These are phyloP conservation scores for Trichoderma hamatum DNA, from an alignment of 2,329 filamentous ascomycete genomes.

Conservation along the genomic window DNA sequence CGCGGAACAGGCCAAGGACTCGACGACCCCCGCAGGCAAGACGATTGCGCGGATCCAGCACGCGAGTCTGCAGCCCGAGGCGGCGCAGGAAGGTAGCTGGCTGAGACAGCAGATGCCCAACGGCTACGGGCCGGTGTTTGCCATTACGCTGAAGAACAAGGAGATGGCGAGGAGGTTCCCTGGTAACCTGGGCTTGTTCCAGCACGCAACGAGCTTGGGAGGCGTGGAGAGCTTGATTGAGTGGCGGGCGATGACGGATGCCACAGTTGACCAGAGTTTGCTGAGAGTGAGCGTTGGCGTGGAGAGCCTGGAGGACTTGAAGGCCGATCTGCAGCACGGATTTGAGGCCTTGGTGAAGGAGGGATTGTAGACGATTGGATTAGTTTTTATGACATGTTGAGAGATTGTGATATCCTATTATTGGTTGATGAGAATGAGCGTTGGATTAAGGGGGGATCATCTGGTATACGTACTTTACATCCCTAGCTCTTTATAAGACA, in stretches of 20 bases:
- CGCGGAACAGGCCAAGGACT: slow-evolving; percentile 48
- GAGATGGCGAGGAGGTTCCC: slow-evolving; percentile 70
- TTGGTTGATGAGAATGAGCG: neutral
- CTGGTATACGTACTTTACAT: neutral
- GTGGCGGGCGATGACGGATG: slow-evolving; percentile 90
- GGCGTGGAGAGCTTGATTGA: slow-evolving; percentile 96
- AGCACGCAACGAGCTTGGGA: slow-evolving; percentile 91
- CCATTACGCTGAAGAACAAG: slow-evolving; percentile 65
- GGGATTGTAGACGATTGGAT: slow-evolving; percentile 8
- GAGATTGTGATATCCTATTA: neutral
- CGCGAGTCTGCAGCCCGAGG: slow-evolving; percentile 74
- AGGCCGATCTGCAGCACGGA: slow-evolving; percentile 70
- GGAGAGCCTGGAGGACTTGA: slow-evolving; percentile 84
- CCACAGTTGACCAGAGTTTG: slow-evolving; percentile 68
- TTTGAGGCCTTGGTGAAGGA: slow-evolving; percentile 56
- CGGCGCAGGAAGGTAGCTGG: slow-evolving; percentile 66
- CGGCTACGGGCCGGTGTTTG: slow-evolving; percentile 88
- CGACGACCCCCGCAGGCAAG: slow-evolving; percentile 49
- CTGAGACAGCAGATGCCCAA: slow-evolving; percentile 84
- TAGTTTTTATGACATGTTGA: neutral
- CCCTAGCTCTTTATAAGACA: neutral
- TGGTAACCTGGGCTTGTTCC: slow-evolving; percentile 78
- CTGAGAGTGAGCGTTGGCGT: slow-evolving; percentile 84
- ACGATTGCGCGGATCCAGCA: slow-evolving; percentile 69
- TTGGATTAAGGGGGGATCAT: neutral